Percentiles rank a stretch among this genome's conserved stretches.
Evolutionary conservation across 352 stramenopile genomes (phyloP).

Genomic region (Phytophthora foliorum): DNA sequence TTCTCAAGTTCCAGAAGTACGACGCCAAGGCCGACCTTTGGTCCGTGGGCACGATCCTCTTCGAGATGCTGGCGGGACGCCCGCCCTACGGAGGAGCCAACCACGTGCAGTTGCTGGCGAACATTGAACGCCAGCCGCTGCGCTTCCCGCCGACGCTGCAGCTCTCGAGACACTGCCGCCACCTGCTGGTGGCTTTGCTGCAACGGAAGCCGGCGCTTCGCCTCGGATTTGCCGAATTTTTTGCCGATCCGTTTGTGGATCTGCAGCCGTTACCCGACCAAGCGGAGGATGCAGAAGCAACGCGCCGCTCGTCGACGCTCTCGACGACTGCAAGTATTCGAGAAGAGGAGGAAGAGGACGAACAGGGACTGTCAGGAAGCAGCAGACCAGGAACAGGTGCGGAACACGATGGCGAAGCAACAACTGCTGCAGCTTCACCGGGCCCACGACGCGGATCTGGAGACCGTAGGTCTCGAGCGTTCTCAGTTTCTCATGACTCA

Average conservation of each 20-base stretch:
- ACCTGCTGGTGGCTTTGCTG: slow-evolving; percentile 81
- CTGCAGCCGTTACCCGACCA: slow-evolving; percentile 33
- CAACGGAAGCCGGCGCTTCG: slow-evolving; percentile 88
- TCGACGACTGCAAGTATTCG: slow-evolving; percentile 58
- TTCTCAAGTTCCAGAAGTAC: slow-evolving; percentile 96
- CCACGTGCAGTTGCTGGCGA: slow-evolving; percentile 95
- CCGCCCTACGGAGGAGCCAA: slow-evolving; percentile 95
- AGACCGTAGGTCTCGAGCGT: slow-evolving; percentile 43
- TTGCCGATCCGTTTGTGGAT: slow-evolving; percentile 75
- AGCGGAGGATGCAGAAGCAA: slow-evolving; percentile 26
- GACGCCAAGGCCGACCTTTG: slow-evolving; percentile 97
- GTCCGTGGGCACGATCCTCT: slow-evolving; percentile 96
- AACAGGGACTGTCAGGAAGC: slow-evolving; percentile 34
- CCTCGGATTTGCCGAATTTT: slow-evolving; percentile 94
- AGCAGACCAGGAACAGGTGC: slow-evolving; percentile 21
- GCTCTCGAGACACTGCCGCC: slow-evolving; percentile 86
- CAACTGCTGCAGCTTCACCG: background rate
- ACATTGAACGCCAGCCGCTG: slow-evolving; percentile 94
- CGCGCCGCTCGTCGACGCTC: slow-evolving; percentile 21
- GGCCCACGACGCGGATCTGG: slow-evolving; percentile 12
- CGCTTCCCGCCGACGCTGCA: slow-evolving; percentile 85
- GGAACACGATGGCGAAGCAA: slow-evolving; percentile 1
- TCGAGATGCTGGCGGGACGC: slow-evolving; percentile 95
- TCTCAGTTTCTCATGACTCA: slow-evolving; percentile 42
- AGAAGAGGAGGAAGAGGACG: slow-evolving; percentile 65